Evolutionary conservation across 23 red algal species (phyloP).

Genomic region (Porphyridium purpureum): DNA sequence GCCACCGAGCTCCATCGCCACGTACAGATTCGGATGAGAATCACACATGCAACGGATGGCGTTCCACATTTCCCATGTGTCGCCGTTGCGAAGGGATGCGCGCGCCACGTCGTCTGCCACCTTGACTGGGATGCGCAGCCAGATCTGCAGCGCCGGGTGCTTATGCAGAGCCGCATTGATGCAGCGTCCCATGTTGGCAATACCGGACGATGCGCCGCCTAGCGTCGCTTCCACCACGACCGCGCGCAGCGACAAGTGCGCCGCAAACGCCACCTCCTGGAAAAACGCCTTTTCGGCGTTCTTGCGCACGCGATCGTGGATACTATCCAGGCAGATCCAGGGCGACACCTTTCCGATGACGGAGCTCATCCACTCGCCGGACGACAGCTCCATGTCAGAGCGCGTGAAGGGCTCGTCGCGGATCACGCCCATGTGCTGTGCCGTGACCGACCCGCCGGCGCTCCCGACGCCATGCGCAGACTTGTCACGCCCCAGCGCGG

Average conservation of each 20-base stretch:
- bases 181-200: slow-evolving; percentile 46
- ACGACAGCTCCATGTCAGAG: slow-evolving; percentile 61
- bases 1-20: slow-evolving; percentile 45
- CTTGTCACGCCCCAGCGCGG: too few relatives aligned
- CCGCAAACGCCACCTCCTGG: slow-evolving; percentile 48
- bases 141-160: slow-evolving; percentile 25
- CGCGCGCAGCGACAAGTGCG: slow-evolving; percentile 40
- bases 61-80: slow-evolving; percentile 77
- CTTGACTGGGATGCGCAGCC: slow-evolving; percentile 20
- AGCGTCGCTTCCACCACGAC: slow-evolving; percentile 33
- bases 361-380: slow-evolving; percentile 41
- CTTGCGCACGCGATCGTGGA: slow-evolving; percentile 13
- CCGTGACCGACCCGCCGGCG: too few relatives aligned
- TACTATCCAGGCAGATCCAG: slow-evolving; percentile 34
- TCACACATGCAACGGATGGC: slow-evolving; percentile 50
- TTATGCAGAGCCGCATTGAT: slow-evolving; percentile 22
- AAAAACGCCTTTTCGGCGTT: slow-evolving; percentile 34
- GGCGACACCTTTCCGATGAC: slow-evolving; percentile 64
- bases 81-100: slow-evolving; percentile 7
- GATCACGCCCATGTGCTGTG: too few relatives aligned
- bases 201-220: slow-evolving; percentile 11
- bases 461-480: too few relatives aligned
- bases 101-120: slow-evolving; percentile 1
- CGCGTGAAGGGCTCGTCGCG: slow-evolving; percentile 53
- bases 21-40: slow-evolving; percentile 32